Conservation (phyloP, 148 eudicot species). For the Beta vulgaris region DNA sequence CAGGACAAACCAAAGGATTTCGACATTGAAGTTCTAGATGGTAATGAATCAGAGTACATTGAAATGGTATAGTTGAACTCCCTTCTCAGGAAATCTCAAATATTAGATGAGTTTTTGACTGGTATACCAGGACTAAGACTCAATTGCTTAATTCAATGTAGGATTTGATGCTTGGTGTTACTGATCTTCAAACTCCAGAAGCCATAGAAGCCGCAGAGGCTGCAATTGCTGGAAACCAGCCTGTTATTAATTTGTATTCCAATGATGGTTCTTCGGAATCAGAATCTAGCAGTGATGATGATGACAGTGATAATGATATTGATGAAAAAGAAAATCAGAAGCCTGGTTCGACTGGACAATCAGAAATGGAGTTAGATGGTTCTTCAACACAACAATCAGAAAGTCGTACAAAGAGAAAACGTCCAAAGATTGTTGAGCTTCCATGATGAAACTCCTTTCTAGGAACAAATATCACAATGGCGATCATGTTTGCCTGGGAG, state of each 20-base stretch:
- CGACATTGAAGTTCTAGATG: constrained; percentile 71
- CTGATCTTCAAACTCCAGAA: constrained; percentile 88
- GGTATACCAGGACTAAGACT: neutral
- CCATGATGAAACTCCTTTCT: constrained; percentile 17
- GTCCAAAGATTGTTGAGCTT: constrained; percentile 74
- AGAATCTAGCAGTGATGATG: constrained; percentile 44
- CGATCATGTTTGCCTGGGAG: neutral
- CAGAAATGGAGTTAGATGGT: constrained; percentile 25
- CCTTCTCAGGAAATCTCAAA: neutral
- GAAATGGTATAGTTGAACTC: constrained; percentile 57
- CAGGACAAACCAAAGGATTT: constrained; percentile 67
- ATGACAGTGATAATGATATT: constrained; percentile 28
- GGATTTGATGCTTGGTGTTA: constrained; percentile 94
- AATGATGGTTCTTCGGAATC: constrained; percentile 41
- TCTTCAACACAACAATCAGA: constrained; percentile 25
- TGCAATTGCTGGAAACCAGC: constrained; percentile 59
- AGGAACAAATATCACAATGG: neutral
- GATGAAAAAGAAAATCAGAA: constrained; percentile 31
- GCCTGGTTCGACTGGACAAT: constrained; percentile 19
- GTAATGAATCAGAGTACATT: constrained; percentile 71
- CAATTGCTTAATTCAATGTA: constrained; percentile 13
- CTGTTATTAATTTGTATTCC: constrained; percentile 33
- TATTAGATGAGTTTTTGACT: neutral
- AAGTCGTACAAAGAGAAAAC: constrained; percentile 38
- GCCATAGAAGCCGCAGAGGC: constrained; percentile 87